phyloP scores from a whole-genome alignment of 371 early-diverging fungal genomes.

The Mortierella sp. region DNA sequence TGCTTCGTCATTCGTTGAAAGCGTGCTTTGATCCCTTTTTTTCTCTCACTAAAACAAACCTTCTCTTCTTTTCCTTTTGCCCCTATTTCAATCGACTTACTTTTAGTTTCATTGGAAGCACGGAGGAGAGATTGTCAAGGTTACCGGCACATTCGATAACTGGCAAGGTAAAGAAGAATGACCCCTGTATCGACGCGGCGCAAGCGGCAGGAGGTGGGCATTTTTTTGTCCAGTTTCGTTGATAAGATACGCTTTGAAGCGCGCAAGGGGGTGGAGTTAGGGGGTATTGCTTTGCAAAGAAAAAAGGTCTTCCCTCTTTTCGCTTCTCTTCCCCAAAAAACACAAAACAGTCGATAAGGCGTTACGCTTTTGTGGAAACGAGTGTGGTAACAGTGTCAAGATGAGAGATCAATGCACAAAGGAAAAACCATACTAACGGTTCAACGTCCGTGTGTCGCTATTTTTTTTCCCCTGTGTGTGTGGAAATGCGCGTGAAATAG shows the following conservation, averaged over 20 bases:
- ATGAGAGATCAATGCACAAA: neutral
- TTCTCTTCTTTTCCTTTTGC: neutral
- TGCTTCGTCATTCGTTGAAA: neutral
- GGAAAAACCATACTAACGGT: neutral
- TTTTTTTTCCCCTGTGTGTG: no score
- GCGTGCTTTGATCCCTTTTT: neutral
- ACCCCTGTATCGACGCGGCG: neutral
- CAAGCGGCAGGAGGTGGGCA: neutral
- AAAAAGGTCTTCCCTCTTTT: neutral
- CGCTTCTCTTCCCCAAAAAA: neutral
- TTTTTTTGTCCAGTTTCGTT: neutral
- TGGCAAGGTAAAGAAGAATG: slow-evolving; percentile 60
- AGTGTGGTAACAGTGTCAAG: neutral
- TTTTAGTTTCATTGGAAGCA: slow-evolving; percentile 64
- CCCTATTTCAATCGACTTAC: neutral
- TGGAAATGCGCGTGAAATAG: neutral
- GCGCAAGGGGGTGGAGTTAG: neutral
- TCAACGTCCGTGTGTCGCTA: neutral
- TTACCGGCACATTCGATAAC: slow-evolving; percentile 69
- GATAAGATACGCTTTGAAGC: slow-evolving; percentile 13
- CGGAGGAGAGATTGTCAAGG: slow-evolving; percentile 63
- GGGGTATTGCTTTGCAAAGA: neutral
- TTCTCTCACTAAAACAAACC: neutral
- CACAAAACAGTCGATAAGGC: neutral
- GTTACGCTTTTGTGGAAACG: neutral